Evolutionary conservation across 306 rosid genomes (phyloP).

Genomic region (Betula pendula): DNA sequence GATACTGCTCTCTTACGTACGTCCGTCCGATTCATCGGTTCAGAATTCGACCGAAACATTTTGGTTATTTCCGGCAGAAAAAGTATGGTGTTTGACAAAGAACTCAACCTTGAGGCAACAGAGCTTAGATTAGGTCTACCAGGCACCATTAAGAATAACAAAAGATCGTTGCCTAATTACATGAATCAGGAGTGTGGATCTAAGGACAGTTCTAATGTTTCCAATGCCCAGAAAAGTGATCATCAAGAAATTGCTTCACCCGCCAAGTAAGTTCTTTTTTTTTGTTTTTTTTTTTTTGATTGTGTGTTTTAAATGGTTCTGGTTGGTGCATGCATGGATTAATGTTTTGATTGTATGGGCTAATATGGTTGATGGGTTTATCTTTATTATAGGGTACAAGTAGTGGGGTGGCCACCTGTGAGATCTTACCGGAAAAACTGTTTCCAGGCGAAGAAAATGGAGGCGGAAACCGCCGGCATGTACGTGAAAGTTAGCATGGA

Average conservation of each 20-base stretch:
- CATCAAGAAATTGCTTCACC: slow-evolving; percentile 30
- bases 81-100: slow-evolving; percentile 5
- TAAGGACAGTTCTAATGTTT: background rate
- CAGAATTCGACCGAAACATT: too few relatives aligned
- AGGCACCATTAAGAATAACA: slow-evolving; percentile 31
- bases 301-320: background rate
- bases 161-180: slow-evolving; percentile 36
- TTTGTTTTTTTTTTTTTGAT: background rate
- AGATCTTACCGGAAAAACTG: slow-evolving; percentile 39
- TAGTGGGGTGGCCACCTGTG: slow-evolving; percentile 65
- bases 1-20: background rate
- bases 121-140: slow-evolving; percentile 53
- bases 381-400: slow-evolving; percentile 34
- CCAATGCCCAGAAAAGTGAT: slow-evolving; percentile 8
- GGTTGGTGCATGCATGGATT: background rate
- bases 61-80: too few relatives aligned
- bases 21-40: too few relatives aligned
- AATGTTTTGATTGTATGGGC: background rate
- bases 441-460: slow-evolving; percentile 29
- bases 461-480: slow-evolving; percentile 13
- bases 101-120: slow-evolving; percentile 52
- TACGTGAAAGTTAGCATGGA: slow-evolving; percentile 56
- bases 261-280: slow-evolving; percentile 42
- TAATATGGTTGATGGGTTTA: slow-evolving; percentile 5
- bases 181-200: background rate